Percentiles rank a stretch among this genome's conserved stretches.
Conservation (phyloP, 2,329 filamentous ascomycete species). For the Trichoderma sp. region DNA sequence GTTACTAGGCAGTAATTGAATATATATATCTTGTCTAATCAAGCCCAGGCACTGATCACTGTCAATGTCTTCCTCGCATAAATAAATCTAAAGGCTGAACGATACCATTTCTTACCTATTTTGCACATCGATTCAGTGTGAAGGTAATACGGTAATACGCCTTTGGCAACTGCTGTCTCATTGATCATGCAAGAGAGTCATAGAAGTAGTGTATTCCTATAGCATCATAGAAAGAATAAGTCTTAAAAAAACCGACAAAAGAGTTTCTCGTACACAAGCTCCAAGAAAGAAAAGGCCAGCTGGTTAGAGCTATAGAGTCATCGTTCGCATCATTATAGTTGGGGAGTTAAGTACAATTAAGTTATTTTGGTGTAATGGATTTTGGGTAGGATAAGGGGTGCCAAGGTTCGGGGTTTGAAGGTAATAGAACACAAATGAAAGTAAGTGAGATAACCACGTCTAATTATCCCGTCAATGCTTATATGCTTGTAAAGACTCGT, state of each 20-base stretch:
- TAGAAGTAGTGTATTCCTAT: not conserved
- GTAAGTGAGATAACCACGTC: accelerated
- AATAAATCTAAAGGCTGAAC: not conserved
- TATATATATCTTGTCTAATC: not conserved
- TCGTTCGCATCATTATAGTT: not conserved
- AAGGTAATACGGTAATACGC: not conserved
- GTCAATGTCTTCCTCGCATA: not conserved
- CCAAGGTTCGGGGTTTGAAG: not conserved
- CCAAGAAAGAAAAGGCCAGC: not conserved
- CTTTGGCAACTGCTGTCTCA: not conserved
- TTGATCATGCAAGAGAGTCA: not conserved
- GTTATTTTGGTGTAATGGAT: not conserved
- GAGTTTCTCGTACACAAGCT: not conserved
- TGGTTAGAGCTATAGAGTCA: not conserved
- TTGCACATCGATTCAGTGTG: not conserved
- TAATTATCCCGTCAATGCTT: not conserved
- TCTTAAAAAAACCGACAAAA: not conserved
- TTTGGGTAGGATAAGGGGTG: not conserved
- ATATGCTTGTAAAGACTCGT: not conserved
- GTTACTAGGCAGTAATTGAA: not conserved
- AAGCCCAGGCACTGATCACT: not conserved
- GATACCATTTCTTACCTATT: not conserved
- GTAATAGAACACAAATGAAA: not conserved
- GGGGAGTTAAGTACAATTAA: not conserved
- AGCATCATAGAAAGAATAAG: not conserved